Conservation (phyloP, 1,284 basidiomycete genomes). For the Agroathelia rolfsii region DNA sequence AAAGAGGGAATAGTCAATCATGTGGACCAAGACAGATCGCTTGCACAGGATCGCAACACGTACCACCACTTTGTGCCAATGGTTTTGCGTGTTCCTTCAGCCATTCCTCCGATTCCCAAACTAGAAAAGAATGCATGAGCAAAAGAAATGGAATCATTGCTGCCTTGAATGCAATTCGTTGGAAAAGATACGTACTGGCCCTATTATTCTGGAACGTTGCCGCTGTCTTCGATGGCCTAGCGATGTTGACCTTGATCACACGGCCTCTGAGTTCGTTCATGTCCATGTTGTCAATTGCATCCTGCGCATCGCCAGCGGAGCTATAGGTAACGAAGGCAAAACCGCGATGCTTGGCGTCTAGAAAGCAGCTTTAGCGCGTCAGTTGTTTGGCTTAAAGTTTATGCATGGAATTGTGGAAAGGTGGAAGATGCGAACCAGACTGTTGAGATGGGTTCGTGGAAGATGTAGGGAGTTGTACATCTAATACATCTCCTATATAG, state of each 20-base stretch:
- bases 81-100: slow-evolving; percentile 64
- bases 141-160: no score
- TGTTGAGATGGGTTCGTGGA: slow-evolving; percentile 48
- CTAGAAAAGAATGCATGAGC: slow-evolving; percentile 32
- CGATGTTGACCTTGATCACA: slow-evolving; percentile 70
- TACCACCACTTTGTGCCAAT: slow-evolving; percentile 60
- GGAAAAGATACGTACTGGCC: slow-evolving; percentile 50
- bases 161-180: no score
- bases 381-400: slow-evolving; percentile 5
- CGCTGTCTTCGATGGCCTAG: slow-evolving; percentile 62
- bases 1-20: slow-evolving; percentile 8
- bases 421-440: slow-evolving; percentile 27
- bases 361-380: slow-evolving; percentile 10
- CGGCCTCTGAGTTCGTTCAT: slow-evolving; percentile 67
- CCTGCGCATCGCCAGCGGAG: slow-evolving; percentile 70
- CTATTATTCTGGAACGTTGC: slow-evolving; percentile 59
- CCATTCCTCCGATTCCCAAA: slow-evolving; percentile 86
- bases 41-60: slow-evolving; percentile 15
- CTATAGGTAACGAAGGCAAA: slow-evolving; percentile 75
- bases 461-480: slow-evolving; percentile 68
- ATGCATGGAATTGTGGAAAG: slow-evolving; percentile 2
- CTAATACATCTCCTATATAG: slow-evolving; percentile 64
- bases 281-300: slow-evolving; percentile 86
- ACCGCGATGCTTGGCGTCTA: slow-evolving; percentile 70
- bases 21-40: slow-evolving; percentile 10